phyloP scores from a whole-genome alignment of 139 green algal species.

The Parachlorella kessleri region DNA sequence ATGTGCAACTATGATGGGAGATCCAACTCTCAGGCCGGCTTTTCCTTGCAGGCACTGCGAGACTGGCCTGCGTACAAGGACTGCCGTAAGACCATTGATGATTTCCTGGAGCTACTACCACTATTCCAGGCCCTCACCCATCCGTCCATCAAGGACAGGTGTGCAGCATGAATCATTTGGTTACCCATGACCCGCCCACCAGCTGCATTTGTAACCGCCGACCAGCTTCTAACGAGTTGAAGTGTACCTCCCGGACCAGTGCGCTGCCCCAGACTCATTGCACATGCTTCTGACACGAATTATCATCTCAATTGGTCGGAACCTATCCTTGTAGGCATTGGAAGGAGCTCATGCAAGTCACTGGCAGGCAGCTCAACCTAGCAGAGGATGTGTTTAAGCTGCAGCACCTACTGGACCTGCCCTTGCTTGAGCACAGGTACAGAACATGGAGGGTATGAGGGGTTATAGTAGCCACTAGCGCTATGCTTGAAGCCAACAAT shows the following conservation, averaged over 20 bases:
- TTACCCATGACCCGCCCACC: no score
- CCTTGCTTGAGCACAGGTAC: conserved; percentile 66
- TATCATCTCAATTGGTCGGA: background rate
- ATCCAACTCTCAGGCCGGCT: background rate
- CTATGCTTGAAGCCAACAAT: no score
- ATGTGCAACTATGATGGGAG: background rate
- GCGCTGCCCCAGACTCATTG: background rate
- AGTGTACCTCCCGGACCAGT: no score
- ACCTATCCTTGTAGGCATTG: conserved; percentile 73
- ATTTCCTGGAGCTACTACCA: conserved; percentile 90
- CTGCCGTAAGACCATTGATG: conserved; percentile 87
- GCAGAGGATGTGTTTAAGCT: conserved; percentile 92
- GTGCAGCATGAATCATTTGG: no score
- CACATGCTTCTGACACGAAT: background rate
- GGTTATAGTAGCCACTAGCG: no score
- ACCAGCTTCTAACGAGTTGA: no score
- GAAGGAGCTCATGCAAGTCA: conserved; percentile 81
- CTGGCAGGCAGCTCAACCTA: conserved; percentile 76
- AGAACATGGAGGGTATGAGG: no score
- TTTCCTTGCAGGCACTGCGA: conserved; percentile 68
- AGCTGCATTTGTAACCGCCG: no score
- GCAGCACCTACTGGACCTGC: conserved; percentile 84
- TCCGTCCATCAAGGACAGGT: conserved; percentile 27
- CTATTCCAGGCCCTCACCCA: conserved; percentile 74
- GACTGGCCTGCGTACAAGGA: conserved; percentile 91